Conservation (phyloP, 2,329 filamentous ascomycete species). For the Fusarium anguioides region DNA sequence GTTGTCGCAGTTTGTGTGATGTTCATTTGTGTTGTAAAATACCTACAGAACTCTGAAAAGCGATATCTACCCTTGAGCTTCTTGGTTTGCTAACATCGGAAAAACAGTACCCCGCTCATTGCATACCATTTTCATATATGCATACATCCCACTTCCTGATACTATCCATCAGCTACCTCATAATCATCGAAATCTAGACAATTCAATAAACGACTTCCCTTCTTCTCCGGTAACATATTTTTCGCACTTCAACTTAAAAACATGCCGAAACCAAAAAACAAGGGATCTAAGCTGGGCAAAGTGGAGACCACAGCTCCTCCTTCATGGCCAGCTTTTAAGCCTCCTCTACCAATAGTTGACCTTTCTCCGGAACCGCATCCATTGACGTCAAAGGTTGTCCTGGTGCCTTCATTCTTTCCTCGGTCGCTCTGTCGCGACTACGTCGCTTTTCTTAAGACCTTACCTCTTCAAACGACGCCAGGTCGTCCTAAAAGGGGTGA, state of each 20-base stretch:
- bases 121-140: conserved; percentile 11
- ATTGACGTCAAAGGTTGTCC: conserved; percentile 71
- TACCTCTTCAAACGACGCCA: conserved; percentile 82
- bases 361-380: conserved; percentile 68
- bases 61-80: not conserved
- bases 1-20: not conserved
- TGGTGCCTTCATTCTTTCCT: conserved; percentile 80
- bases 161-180: no score
- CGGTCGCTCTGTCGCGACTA: conserved; percentile 80
- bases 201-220: no score
- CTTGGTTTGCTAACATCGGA: not conserved
- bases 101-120: conserved; percentile 19
- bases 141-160: not conserved
- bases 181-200: no score
- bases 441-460: conserved; percentile 73
- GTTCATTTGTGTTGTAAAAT: not conserved
- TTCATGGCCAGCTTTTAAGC: conserved; percentile 78
- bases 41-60: conserved; percentile 3
- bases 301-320: conserved; percentile 29
- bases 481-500: conserved; percentile 82
- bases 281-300: conserved; percentile 44
- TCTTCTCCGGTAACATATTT: not conserved
- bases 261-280: conserved; percentile 51
- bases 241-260: not conserved
- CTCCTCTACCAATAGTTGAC: conserved; percentile 72